Conservation (phyloP, 2,329 filamentous ascomycete species). For the Sclerotinia nivalis region DNA sequence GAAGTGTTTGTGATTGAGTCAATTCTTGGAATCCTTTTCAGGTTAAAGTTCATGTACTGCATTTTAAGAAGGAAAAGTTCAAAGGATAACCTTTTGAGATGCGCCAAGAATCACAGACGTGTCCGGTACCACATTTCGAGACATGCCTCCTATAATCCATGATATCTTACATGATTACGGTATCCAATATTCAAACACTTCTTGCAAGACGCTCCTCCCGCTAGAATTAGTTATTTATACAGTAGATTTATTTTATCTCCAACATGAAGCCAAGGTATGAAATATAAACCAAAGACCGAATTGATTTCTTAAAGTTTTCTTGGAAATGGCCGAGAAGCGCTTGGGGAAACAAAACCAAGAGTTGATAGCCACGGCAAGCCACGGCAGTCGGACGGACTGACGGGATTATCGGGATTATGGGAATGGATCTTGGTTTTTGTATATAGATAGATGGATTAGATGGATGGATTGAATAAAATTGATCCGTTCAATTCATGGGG, state of each 20-base stretch:
- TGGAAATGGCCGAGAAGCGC: background rate
- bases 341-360: slow-evolving; percentile 12
- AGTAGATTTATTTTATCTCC: background rate
- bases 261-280: slow-evolving; percentile 2
- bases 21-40: background rate
- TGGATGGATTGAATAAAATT: background rate
- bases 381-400: background rate
- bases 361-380: background rate
- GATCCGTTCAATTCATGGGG: background rate
- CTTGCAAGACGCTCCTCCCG: background rate
- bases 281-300: background rate
- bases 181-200: background rate
- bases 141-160: background rate
- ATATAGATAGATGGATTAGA: background rate
- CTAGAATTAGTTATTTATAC: background rate
- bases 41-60: background rate
- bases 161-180: background rate
- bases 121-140: background rate
- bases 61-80: background rate
- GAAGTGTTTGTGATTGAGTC: background rate
- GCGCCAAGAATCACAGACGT: background rate
- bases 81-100: background rate
- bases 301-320: background rate
- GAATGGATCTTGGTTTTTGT: background rate
- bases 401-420: background rate